phyloP scores from a whole-genome alignment of 2,329 filamentous ascomycete genomes.

The Penicillium concentricum region DNA sequence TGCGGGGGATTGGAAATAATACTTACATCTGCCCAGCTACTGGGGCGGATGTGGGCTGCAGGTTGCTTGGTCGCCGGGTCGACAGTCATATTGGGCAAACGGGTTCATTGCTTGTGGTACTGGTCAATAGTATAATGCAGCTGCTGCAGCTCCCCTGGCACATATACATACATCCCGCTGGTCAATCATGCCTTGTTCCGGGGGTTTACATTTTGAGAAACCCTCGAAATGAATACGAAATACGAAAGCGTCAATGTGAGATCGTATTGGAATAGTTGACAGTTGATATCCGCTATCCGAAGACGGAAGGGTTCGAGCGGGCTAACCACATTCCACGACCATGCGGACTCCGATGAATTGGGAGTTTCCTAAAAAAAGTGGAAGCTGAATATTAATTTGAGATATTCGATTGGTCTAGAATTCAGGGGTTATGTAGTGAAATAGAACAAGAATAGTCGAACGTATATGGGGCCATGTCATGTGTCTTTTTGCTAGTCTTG shows the following conservation, averaged over 20 bases:
- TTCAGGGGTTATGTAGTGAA: background rate
- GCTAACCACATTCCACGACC: background rate
- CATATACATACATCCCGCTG: background rate
- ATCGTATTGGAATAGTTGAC: slow-evolving; percentile 4
- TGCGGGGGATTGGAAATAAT: background rate
- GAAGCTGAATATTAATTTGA: background rate
- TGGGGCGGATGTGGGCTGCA: slow-evolving; percentile 11
- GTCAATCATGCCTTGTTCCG: slow-evolving; percentile 1
- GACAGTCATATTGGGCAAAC: slow-evolving; percentile 6
- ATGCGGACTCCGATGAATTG: background rate
- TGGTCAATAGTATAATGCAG: slow-evolving; percentile 7
- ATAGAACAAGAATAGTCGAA: background rate
- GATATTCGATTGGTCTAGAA: background rate
- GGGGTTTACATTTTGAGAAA: background rate
- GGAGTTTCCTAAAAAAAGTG: background rate
- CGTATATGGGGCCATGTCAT: background rate
- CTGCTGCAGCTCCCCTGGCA: slow-evolving; percentile 2
- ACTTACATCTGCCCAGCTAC: slow-evolving; percentile 24
- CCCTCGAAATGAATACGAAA: background rate
- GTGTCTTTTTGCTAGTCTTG: too few relatives aligned
- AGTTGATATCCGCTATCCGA: background rate
- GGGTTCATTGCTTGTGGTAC: slow-evolving; percentile 1
- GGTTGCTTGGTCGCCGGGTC: slow-evolving; percentile 4
- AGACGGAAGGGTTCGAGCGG: background rate
- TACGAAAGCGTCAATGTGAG: slow-evolving; percentile 1